phyloP scores from a whole-genome alignment of 2,329 filamentous ascomycete species.

The Acrodontium crateriforme region DNA sequence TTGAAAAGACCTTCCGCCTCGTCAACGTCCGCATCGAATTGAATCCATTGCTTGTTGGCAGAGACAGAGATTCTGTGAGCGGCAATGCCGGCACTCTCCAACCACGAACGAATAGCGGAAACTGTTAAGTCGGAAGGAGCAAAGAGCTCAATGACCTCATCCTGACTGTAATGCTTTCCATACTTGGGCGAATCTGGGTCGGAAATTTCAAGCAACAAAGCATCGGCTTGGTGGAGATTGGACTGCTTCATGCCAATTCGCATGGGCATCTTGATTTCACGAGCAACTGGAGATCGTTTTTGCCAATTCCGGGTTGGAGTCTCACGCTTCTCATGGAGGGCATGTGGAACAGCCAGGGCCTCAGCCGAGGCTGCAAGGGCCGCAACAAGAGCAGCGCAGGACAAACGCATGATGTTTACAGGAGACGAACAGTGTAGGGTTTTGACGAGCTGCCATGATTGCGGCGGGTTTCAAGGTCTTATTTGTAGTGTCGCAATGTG shows the following conservation, averaged over 20 bases:
- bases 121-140: constrained; percentile 23
- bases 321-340: constrained; percentile 18
- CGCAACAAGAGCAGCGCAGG: too few species aligned
- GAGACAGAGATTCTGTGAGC: constrained; percentile 22
- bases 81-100: constrained; percentile 20
- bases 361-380: background rate
- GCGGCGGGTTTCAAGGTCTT: too few species aligned
- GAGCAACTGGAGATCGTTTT: constrained; percentile 17
- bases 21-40: constrained; percentile 27
- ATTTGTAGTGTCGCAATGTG: too few species aligned
- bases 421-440: too few species aligned
- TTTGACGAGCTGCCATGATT: too few species aligned
- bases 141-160: constrained; percentile 29
- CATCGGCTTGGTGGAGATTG: constrained; percentile 6
- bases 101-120: constrained; percentile 26
- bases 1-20: constrained; percentile 27
- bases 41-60: constrained; percentile 25
- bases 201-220: constrained; percentile 8
- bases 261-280: constrained; percentile 8
- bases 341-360: constrained; percentile 7
- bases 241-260: constrained; percentile 11
- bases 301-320: constrained; percentile 19
- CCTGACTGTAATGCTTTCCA: constrained; percentile 17
- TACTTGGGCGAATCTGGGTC: constrained; percentile 8
- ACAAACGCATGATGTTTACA: too few species aligned